phyloP scores from a whole-genome alignment of 441 rosid genomes.

The Jatropha multifida region DNA sequence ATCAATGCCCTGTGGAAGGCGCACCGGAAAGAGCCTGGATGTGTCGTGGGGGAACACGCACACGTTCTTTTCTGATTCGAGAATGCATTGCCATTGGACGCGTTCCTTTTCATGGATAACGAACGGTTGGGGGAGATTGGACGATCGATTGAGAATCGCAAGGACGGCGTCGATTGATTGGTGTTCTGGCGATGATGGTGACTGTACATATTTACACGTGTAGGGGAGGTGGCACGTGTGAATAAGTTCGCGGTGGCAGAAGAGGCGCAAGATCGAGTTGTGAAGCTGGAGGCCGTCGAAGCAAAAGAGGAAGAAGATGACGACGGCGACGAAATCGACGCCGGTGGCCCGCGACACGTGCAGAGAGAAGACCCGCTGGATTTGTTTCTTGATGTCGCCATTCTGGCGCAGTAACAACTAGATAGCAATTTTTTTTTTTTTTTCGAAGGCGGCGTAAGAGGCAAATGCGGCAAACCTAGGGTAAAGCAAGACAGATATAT shows the following conservation, averaged over 20 bases:
- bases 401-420: neutral
- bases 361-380: constrained; percentile 14
- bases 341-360: constrained; percentile 4
- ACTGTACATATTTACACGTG: constrained; percentile 29
- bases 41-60: constrained; percentile 44
- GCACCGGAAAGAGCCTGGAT: constrained; percentile 52
- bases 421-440: no score
- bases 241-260: constrained; percentile 27
- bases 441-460: neutral
- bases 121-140: constrained; percentile 39
- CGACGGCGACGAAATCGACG: constrained; percentile 11
- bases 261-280: constrained; percentile 14
- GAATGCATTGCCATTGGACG: constrained; percentile 13
- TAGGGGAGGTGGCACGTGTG: constrained; percentile 37
- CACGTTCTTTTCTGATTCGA: constrained; percentile 32
- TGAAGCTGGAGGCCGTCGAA: constrained; percentile 25
- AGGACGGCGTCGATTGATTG: constrained; percentile 26
- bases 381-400: constrained; percentile 27
- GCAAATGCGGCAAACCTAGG: constrained; percentile 17
- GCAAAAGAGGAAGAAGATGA: constrained; percentile 26
- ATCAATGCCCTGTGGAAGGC: constrained; percentile 33
- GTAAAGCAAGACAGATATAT: constrained; percentile 4
- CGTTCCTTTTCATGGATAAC: constrained; percentile 19
- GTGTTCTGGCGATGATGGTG: neutral
- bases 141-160: constrained; percentile 35